Evolutionary conservation across 2,329 filamentous ascomycete species (phyloP).

Genomic region (Elsinoe arachidis): DNA sequence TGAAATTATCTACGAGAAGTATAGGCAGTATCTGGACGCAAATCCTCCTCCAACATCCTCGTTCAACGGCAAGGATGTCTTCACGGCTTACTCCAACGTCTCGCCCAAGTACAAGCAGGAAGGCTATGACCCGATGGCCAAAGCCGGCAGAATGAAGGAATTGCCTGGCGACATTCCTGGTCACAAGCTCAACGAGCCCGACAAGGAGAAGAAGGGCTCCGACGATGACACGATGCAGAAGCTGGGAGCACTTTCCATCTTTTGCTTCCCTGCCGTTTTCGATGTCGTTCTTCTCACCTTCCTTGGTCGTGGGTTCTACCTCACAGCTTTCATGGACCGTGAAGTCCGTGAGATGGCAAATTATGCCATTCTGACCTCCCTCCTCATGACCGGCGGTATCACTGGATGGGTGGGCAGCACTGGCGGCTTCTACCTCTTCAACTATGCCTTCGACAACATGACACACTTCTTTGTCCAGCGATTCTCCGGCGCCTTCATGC

Average conservation of each 20-base stretch:
- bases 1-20: conserved; percentile 16
- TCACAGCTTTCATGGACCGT: conserved; percentile 47
- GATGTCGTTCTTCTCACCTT: conserved; percentile 53
- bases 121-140: conserved; percentile 14
- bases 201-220: conserved; percentile 7
- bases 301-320: conserved; percentile 52
- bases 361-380: conserved; percentile 18
- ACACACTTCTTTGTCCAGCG: conserved; percentile 17
- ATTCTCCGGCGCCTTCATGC: conserved; percentile 15
- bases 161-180: conserved; percentile 15
- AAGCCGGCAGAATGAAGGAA: conserved; percentile 14
- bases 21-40: conserved; percentile 12
- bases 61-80: conserved; percentile 17
- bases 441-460: conserved; percentile 21
- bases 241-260: conserved; percentile 34
- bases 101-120: conserved; percentile 19
- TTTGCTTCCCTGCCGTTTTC: conserved; percentile 53
- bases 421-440: conserved; percentile 48
- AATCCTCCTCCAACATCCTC: conserved; percentile 17
- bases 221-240: conserved; percentile 11
- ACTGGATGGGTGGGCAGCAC: conserved; percentile 56
- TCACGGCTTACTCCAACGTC: conserved; percentile 20
- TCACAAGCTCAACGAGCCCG: conserved; percentile 15
- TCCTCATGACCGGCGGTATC: conserved; percentile 52
- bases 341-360: conserved; percentile 14